These are phyloP conservation scores for Fraxinus sp. DNA, from an alignment of 305 asterid species.

Conservation along the genomic window DNA sequence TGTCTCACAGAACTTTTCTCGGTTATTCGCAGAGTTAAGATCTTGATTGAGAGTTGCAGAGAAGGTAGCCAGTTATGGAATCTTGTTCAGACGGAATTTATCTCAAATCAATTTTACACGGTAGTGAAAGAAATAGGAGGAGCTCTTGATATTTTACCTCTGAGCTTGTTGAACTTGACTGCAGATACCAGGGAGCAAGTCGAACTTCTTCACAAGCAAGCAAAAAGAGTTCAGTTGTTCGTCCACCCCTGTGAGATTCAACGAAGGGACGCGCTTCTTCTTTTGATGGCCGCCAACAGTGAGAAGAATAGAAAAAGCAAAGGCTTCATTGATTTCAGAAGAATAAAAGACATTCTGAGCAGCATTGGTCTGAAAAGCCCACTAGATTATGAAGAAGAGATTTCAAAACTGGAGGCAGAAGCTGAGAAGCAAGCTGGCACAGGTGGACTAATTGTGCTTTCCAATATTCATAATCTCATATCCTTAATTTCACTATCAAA, in stretches of 20 bases:
- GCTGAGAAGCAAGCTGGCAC: conserved; percentile 81
- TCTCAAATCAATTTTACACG: conserved; percentile 53
- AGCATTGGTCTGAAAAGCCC: conserved; percentile 50
- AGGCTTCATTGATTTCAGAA: conserved; percentile 37
- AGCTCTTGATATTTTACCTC: conserved; percentile 75
- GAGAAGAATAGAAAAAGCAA: conserved; percentile 41
- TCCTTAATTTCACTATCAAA: conserved; percentile 53
- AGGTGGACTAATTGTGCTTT: conserved; percentile 66
- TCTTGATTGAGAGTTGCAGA: conserved; percentile 46
- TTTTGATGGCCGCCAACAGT: conserved; percentile 33
- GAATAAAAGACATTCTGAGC: conserved; percentile 38
- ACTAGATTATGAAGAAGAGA: conserved; percentile 54
- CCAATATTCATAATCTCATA: conserved; percentile 62
- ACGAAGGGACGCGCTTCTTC: conserved; percentile 52
- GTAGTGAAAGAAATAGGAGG: conserved; percentile 61
- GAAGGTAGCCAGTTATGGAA: conserved; percentile 71
- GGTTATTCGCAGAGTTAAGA: conserved; percentile 47
- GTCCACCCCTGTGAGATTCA: conserved; percentile 46
- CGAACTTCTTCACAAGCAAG: conserved; percentile 72
- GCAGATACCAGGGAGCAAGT: conserved; percentile 73
- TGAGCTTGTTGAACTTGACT: conserved; percentile 61
- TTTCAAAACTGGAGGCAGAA: conserved; percentile 59
- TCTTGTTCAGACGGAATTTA: conserved; percentile 59
- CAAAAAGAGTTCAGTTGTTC: conserved; percentile 45
- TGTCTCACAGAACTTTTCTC: conserved; percentile 70